Conservation (phyloP, 2,329 filamentous ascomycete genomes). For the Aspergillus carbonarius region DNA sequence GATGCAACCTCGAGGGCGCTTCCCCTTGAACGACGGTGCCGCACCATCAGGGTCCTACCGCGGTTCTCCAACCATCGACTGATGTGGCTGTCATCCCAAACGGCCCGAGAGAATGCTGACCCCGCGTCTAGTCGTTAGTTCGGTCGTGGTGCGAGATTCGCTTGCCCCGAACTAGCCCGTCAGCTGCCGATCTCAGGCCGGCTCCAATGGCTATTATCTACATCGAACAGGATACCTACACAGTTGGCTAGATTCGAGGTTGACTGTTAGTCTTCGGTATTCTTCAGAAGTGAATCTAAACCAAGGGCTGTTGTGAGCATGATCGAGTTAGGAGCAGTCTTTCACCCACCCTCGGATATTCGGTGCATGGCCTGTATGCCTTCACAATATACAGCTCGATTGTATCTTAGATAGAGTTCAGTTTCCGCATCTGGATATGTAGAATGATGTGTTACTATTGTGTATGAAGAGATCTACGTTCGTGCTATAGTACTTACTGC, state of each 20-base stretch:
- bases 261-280: neutral
- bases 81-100: slow-evolving; percentile 7
- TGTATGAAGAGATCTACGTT: neutral
- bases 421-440: too few species aligned
- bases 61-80: slow-evolving; percentile 7
- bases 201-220: neutral
- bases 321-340: too few species aligned
- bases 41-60: slow-evolving; percentile 4
- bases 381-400: too few species aligned
- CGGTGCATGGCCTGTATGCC: too few species aligned
- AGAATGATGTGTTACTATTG: too few species aligned
- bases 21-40: neutral
- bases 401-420: too few species aligned
- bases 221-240: neutral
- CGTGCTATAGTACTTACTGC: neutral
- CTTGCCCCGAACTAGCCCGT: neutral
- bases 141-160: neutral
- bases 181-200: neutral
- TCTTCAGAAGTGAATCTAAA: too few species aligned
- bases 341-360: too few species aligned
- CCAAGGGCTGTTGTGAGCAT: too few species aligned
- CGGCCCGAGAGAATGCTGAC: slow-evolving; percentile 3
- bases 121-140: slow-evolving; percentile 2
- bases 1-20: neutral
- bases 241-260: neutral